phyloP scores from a whole-genome alignment of 2,329 filamentous ascomycete species.

The Boeremia exigua region DNA sequence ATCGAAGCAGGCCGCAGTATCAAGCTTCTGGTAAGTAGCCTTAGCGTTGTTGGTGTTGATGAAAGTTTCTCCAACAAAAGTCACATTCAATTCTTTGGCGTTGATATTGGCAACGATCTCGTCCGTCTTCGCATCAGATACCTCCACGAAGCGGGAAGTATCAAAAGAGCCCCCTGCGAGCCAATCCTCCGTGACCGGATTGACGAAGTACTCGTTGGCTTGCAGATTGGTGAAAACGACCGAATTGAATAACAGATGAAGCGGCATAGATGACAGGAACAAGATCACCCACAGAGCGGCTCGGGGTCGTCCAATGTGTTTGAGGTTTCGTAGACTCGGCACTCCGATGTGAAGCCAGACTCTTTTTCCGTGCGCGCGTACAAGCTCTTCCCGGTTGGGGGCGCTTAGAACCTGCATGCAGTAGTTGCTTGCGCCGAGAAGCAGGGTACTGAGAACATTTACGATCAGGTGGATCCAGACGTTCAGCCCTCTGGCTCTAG shows the following conservation, averaged over 20 bases:
- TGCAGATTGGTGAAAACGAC: constrained; percentile 23
- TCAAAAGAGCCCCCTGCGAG: constrained; percentile 17
- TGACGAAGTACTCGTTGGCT: constrained; percentile 22
- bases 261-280: constrained; percentile 16
- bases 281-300: constrained; percentile 11
- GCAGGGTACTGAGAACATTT: constrained; percentile 52
- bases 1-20: constrained; percentile 13
- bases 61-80: background rate
- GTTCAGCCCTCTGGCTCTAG: constrained; percentile 6
- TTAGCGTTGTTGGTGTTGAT: background rate
- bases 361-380: constrained; percentile 31
- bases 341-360: constrained; percentile 53
- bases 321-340: constrained; percentile 50
- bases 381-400: constrained; percentile 29
- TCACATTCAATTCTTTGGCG: background rate
- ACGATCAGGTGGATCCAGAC: constrained; percentile 53
- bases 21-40: background rate
- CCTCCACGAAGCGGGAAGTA: constrained; percentile 4
- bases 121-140: background rate
- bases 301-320: constrained; percentile 6
- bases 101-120: background rate
- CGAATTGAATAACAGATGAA: constrained; percentile 30
- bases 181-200: constrained; percentile 21
- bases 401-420: constrained; percentile 36
- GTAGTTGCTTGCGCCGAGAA: constrained; percentile 35